phyloP scores from a whole-genome alignment of 2,329 filamentous ascomycete species.

The Fusarium miscanthi region DNA sequence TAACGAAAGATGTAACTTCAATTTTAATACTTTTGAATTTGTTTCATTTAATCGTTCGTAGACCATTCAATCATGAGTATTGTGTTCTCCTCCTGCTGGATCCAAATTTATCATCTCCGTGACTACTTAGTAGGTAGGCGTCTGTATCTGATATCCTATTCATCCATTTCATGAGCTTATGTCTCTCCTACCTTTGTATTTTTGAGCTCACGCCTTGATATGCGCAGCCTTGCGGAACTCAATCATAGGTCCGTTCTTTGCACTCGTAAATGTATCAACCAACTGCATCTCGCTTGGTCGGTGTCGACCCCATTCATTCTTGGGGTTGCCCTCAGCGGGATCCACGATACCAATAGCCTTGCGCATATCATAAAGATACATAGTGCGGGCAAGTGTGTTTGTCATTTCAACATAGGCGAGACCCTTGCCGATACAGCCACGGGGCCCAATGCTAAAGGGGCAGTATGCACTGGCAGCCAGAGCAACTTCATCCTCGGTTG shows the following conservation, averaged over 20 bases:
- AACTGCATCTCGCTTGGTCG: slow-evolving; percentile 73
- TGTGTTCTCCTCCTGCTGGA: neutral
- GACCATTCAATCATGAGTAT: neutral
- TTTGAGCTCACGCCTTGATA: slow-evolving; percentile 8
- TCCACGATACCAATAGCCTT: slow-evolving; percentile 60
- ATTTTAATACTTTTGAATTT: neutral
- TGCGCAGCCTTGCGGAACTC: slow-evolving; percentile 61
- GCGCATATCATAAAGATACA: slow-evolving; percentile 71
- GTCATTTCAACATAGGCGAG: slow-evolving; percentile 76
- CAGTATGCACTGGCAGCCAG: slow-evolving; percentile 76
- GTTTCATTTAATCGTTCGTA: neutral
- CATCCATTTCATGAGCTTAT: neutral
- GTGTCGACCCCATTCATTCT: slow-evolving; percentile 65
- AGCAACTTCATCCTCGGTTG: slow-evolving; percentile 63
- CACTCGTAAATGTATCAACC: slow-evolving; percentile 77
- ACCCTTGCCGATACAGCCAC: slow-evolving; percentile 78
- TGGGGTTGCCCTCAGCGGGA: slow-evolving; percentile 62
- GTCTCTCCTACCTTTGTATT: neutral
- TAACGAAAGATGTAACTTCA: neutral
- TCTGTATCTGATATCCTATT: neutral
- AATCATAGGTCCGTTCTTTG: slow-evolving; percentile 77
- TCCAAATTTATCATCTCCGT: neutral
- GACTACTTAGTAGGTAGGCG: neutral
- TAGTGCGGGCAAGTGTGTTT: slow-evolving; percentile 68
- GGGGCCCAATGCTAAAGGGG: slow-evolving; percentile 76